phyloP scores from a whole-genome alignment of 306 rosid genomes.

The Malus sylvestris region DNA sequence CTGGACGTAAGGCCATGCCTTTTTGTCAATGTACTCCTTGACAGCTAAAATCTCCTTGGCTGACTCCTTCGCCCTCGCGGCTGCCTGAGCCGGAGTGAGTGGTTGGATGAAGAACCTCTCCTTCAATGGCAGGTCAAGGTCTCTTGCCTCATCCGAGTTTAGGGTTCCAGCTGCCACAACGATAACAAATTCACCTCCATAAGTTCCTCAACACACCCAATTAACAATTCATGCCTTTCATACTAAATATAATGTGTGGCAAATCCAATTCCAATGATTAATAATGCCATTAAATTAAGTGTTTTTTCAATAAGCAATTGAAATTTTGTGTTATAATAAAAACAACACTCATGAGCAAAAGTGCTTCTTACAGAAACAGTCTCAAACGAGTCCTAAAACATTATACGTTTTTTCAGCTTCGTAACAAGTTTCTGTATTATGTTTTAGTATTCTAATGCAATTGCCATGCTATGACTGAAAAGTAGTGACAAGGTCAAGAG shows the following conservation, averaged over 20 bases:
- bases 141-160: conserved; percentile 87
- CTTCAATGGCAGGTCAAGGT: conserved; percentile 64
- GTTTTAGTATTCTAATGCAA: background rate
- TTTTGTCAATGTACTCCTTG: conserved; percentile 69
- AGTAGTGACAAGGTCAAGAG: background rate
- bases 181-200: background rate
- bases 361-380: background rate
- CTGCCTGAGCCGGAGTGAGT: conserved; percentile 57
- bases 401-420: too few relatives aligned
- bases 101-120: conserved; percentile 79
- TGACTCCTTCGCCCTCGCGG: conserved; percentile 74
- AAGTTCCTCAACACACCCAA: background rate
- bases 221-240: background rate
- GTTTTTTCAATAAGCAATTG: background rate
- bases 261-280: background rate
- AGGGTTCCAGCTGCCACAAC: conserved; percentile 75
- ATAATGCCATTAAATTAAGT: background rate
- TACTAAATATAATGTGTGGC: background rate
- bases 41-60: conserved; percentile 80
- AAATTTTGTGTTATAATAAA: background rate
- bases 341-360: background rate
- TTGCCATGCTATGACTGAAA: background rate
- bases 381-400: background rate
- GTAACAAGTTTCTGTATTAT: background rate
- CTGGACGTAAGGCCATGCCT: conserved; percentile 94